Evolutionary conservation across 345 rosid genomes (phyloP).

Genomic region (Angophora floribunda): DNA sequence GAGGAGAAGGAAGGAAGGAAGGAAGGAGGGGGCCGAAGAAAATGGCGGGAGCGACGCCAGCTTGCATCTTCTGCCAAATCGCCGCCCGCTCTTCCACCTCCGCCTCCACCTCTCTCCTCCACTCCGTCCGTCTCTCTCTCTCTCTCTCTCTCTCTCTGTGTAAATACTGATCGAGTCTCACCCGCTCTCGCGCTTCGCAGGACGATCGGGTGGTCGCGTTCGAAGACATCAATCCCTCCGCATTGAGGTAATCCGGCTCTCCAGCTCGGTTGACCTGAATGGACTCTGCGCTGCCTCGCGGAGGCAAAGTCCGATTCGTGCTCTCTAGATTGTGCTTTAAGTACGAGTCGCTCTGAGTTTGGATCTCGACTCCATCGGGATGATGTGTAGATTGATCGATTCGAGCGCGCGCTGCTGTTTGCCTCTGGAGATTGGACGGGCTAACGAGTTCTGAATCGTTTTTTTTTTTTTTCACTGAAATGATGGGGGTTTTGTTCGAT

Average conservation of each 20-base stretch:
- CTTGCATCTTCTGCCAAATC: conserved; percentile 74
- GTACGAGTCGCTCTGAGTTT: background rate
- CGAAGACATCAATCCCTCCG: conserved; percentile 75
- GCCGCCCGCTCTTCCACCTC: conserved; percentile 35
- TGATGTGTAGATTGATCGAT: background rate
- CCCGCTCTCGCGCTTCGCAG: conserved; percentile 18
- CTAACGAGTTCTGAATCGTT: background rate
- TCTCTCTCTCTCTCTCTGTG: background rate
- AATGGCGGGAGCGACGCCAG: conserved; percentile 50
- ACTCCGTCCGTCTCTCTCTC: conserved; percentile 29
- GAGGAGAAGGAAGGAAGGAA: background rate
- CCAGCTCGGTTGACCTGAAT: background rate
- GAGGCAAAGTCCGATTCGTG: background rate
- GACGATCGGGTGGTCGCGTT: conserved; percentile 80
- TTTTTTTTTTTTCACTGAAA: background rate
- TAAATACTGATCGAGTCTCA: background rate
- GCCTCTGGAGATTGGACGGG: background rate
- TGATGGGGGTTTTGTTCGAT: background rate
- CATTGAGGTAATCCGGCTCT: conserved; percentile 40
- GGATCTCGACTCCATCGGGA: background rate
- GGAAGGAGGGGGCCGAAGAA: background rate
- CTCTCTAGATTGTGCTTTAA: background rate
- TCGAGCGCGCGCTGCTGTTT: background rate
- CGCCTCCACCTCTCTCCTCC: conserved; percentile 47
- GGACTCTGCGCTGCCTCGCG: background rate